A percentile compares a stretch with the other conserved stretches of the same genome.
Evolutionary conservation across 2,329 filamentous ascomycete genomes (phyloP).

Genomic region (Colletotrichum higginsianum): DNA sequence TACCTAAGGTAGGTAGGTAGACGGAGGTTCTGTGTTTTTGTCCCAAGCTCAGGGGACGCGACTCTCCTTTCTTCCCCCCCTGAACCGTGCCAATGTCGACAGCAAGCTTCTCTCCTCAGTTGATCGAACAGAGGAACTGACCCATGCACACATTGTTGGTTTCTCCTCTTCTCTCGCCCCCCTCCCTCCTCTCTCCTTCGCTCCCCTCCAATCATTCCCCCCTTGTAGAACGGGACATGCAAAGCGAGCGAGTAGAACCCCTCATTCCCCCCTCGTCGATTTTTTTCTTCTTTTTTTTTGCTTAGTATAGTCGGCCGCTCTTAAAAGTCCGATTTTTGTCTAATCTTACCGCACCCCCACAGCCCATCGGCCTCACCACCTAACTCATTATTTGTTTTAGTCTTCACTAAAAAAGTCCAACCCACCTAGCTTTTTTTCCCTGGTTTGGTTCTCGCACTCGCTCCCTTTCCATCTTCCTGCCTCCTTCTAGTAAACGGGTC

Average conservation of each 20-base stretch:
- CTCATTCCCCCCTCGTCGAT: slow-evolving; percentile 24
- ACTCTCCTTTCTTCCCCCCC: not conserved
- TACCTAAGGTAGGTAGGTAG: not conserved
- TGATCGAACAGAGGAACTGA: not conserved
- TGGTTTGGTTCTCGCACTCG: not conserved
- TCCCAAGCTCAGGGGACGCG: not conserved
- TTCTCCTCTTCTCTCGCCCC: slow-evolving; percentile 12
- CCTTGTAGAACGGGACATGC: slow-evolving; percentile 7
- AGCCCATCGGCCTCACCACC: slow-evolving; percentile 27
- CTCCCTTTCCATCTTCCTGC: slow-evolving; percentile 21
- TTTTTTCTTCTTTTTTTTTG: slow-evolving; percentile 5
- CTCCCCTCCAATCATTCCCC: not conserved
- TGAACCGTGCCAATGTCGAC: not conserved
- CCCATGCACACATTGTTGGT: slow-evolving; percentile 24
- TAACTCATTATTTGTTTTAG: slow-evolving; percentile 37
- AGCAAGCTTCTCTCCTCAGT: not conserved
- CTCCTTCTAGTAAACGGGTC: slow-evolving; percentile 4
- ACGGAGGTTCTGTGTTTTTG: not conserved
- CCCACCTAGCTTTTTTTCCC: slow-evolving; percentile 16
- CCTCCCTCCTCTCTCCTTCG: not conserved
- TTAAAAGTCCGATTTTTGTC: slow-evolving; percentile 17
- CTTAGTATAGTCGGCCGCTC: slow-evolving; percentile 11
- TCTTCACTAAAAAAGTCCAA: slow-evolving; percentile 37
- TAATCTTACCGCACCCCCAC: slow-evolving; percentile 41
- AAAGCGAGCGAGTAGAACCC: slow-evolving; percentile 32